These are phyloP conservation scores for Trichosporon coremiiforme DNA, from an alignment of 1,284 basidiomycete species.

Conservation along the genomic window DNA sequence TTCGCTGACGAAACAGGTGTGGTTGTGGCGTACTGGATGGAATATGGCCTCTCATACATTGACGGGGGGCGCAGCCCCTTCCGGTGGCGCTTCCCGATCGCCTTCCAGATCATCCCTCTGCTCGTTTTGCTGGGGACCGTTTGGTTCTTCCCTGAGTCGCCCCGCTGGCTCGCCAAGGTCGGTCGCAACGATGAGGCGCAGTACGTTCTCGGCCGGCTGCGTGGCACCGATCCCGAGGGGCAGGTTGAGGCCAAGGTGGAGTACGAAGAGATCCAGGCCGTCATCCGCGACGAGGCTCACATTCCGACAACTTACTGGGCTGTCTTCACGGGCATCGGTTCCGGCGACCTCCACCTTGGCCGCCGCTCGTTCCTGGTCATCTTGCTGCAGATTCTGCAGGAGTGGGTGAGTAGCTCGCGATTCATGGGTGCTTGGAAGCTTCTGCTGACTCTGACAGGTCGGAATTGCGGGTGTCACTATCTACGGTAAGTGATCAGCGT, in stretches of 20 bases:
- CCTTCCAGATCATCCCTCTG: conserved; percentile 52
- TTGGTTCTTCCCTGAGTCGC: conserved; percentile 61
- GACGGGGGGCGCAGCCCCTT: conserved; percentile 64
- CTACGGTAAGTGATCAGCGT: conserved; percentile 24
- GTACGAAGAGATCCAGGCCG: conserved; percentile 50
- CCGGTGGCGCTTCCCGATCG: conserved; percentile 61
- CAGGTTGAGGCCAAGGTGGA: conserved; percentile 29
- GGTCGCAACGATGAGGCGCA: conserved; percentile 47
- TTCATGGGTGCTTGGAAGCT: neutral
- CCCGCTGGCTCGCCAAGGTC: conserved; percentile 63
- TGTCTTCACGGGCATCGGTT: conserved; percentile 29
- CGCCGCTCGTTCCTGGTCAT: conserved; percentile 56
- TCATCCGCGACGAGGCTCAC: conserved; percentile 45
- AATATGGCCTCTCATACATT: conserved; percentile 55
- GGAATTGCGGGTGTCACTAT: conserved; percentile 30
- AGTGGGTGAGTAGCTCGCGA: conserved; percentile 34
- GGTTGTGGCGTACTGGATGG: conserved; percentile 59
- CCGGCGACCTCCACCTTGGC: conserved; percentile 49
- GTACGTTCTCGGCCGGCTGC: conserved; percentile 52
- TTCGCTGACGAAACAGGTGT: conserved; percentile 67
- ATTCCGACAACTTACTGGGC: conserved; percentile 31
- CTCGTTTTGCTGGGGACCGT: conserved; percentile 57
- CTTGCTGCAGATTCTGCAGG: conserved; percentile 54
- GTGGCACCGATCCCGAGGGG: conserved; percentile 31
- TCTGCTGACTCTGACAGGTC: conserved; percentile 43